A percentile compares a stretch with the other conserved stretches of the same genome.
phyloP scores from a whole-genome alignment of 768 basidiomycete genomes.

The Infundibulicybe gibba region DNA sequence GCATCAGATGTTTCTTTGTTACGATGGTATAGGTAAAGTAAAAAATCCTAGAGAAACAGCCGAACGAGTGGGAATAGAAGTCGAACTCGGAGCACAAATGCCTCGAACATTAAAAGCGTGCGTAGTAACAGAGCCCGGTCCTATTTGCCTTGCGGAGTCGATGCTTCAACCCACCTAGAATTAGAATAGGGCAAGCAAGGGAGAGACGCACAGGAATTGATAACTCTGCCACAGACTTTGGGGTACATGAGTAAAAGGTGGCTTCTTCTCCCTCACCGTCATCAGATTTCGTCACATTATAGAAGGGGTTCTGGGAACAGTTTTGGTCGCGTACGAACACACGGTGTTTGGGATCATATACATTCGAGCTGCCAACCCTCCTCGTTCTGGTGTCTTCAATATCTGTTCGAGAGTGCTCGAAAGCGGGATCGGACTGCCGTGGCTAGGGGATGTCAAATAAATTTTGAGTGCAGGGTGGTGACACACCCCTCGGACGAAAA shows the following conservation, averaged over 20 bases:
- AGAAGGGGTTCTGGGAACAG: too few relatives aligned
- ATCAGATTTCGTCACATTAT: constrained; percentile 6
- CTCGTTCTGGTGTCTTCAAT: constrained; percentile 46
- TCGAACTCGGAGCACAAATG: constrained; percentile 21
- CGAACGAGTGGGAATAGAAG: neutral
- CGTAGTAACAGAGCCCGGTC: constrained; percentile 62
- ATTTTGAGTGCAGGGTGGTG: neutral
- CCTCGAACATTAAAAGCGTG: constrained; percentile 89
- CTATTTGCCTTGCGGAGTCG: constrained; percentile 81
- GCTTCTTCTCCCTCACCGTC: too few relatives aligned
- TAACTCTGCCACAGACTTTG: constrained; percentile 53
- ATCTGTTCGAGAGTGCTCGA: constrained; percentile 46
- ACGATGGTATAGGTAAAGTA: constrained; percentile 85
- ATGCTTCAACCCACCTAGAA: constrained; percentile 83
- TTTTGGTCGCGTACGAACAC: too few relatives aligned
- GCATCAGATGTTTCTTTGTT: constrained; percentile 84
- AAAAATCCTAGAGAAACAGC: constrained; percentile 52
- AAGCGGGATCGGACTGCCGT: constrained; percentile 83
- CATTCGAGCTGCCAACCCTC: too few relatives aligned
- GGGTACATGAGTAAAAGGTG: too few relatives aligned
- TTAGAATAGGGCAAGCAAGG: constrained; percentile 1
- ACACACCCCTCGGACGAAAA: constrained; percentile 81
- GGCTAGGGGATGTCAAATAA: constrained; percentile 12
- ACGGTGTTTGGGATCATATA: too few relatives aligned
- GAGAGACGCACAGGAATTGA: neutral